These are phyloP conservation scores for Panus rudis DNA, from an alignment of 768 basidiomycete genomes.

Conservation along the genomic window DNA sequence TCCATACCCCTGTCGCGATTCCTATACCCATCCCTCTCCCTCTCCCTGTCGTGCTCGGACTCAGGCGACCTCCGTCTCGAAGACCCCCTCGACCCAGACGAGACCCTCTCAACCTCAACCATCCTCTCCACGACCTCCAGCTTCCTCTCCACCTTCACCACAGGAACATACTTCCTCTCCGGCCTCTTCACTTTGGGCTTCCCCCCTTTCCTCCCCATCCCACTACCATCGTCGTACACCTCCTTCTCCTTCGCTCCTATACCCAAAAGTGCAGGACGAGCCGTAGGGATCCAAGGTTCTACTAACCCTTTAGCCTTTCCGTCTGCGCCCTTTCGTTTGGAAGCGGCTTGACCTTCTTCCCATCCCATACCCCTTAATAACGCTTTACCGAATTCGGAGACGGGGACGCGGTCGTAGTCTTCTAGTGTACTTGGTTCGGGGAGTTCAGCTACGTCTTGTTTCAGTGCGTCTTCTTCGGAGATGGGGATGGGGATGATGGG, in stretches of 20 bases:
- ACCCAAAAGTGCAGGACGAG: constrained; percentile 82
- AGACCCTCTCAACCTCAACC: constrained; percentile 16
- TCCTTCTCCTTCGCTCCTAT: constrained; percentile 91
- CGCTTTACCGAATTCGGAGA: constrained; percentile 90
- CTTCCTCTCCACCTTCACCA: constrained; percentile 58
- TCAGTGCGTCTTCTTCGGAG: constrained; percentile 78
- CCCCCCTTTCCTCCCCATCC: too few species aligned
- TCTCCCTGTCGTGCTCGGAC: constrained; percentile 12
- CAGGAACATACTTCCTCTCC: constrained; percentile 78
- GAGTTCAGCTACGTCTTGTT: constrained; percentile 75
- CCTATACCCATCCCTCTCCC: constrained; percentile 1
- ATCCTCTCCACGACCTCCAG: constrained; percentile 17
- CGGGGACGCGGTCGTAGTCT: constrained; percentile 87
- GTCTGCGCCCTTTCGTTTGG: constrained; percentile 26
- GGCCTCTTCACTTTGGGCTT: constrained; percentile 37
- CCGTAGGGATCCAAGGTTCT: constrained; percentile 75
- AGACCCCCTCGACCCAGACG: constrained; percentile 9
- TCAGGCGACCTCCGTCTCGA: constrained; percentile 33
- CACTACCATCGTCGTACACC: constrained; percentile 61
- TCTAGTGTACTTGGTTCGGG: constrained; percentile 71
- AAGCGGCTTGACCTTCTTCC: constrained; percentile 75
- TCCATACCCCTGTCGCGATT: constrained; percentile 5
- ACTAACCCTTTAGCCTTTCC: constrained; percentile 45
- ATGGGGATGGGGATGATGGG: constrained; percentile 51
- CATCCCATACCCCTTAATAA: constrained; percentile 96